Base-by-base conservation (phyloP, 2,329 filamentous ascomycete species). In the Arthroderma sp. region DNA sequence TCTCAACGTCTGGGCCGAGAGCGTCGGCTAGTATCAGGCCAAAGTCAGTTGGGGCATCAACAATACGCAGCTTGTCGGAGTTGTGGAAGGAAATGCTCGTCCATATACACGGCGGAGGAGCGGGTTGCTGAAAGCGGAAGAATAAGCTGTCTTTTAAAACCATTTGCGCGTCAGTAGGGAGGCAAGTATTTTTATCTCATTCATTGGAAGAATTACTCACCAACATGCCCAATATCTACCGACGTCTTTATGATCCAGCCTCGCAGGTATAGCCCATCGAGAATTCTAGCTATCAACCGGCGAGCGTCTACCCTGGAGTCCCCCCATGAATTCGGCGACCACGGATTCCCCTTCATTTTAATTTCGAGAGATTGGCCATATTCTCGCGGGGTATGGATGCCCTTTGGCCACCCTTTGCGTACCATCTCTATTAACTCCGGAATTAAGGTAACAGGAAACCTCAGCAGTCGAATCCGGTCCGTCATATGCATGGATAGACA, bases 181-280 rank as follows among this genome's bases (percentile, higher is more conserved):
- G 6, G 39, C 58, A 37, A 15, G 9, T 19, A 21, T 44, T 19
- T 2, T 25, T 19, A 21, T 44, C 4, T 19, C 35, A 37, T 37
- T 2, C 23, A 52, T 52, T 28, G 23, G 17, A 33, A 28, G 31
- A 15, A 13, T 5, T 9, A 44, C 54, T 43, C 38, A 55, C 54
- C 54, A 15, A 55, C 54, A 33, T 69, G 72, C 58, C 64, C 69
- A 1, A 71, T 60, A 60, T 73, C 70, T 1, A 71, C 69, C 17
- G 64, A 66, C 3, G 67, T 60, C 35, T 67, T 70, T 35, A 74
- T 55, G 1, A 74, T 66, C 72, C 72, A 74, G 1, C 73, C 73
- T 21, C 63, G 58, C 7, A 61, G 58, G 49, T 67, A 72, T n/a
- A 74, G 59, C 37, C 66, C 59, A 13, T 64, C 65, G 2, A 75